Conservation (phyloP, 345 rosid species). For the Citrus sinensis region DNA sequence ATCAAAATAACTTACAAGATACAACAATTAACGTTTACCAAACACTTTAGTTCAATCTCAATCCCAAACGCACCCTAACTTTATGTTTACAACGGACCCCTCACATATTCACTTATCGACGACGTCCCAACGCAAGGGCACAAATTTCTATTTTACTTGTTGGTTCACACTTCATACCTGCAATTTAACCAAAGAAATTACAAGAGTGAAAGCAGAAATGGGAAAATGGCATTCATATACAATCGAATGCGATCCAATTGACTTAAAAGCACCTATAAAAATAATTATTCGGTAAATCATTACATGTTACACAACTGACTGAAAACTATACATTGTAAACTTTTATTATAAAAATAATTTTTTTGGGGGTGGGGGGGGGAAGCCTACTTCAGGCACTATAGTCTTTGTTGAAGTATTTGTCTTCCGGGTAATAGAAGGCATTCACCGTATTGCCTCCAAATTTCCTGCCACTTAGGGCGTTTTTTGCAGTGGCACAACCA, state of each 20-base stretch:
- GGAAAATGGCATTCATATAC: not conserved
- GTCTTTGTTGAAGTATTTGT: conserved; percentile 18
- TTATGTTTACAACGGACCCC: not conserved
- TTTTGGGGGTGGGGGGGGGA: too few relatives aligned
- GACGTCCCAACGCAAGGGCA: not conserved
- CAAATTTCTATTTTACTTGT: not conserved
- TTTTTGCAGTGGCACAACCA: conserved; percentile 19
- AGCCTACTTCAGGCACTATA: conserved; percentile 2
- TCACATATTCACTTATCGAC: not conserved
- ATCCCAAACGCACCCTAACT: accelerated
- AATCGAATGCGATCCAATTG: not conserved
- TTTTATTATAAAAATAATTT: not conserved
- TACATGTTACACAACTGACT: not conserved
- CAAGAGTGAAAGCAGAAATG: not conserved
- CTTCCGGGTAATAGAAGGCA: conserved; percentile 23
- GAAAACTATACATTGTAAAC: conserved; percentile 2
- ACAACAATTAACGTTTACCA: accelerated
- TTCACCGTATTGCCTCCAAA: conserved; percentile 23
- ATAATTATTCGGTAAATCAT: not conserved
- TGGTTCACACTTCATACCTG: too few relatives aligned
- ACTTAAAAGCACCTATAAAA: not conserved
- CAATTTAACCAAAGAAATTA: too few relatives aligned
- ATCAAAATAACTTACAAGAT: too few relatives aligned
- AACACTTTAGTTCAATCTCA: too few relatives aligned
- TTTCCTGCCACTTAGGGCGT: conserved; percentile 21